Percentiles rank a stretch among this genome's conserved stretches.
These are phyloP conservation scores for Calocybe gangraenosa DNA, from an alignment of 768 basidiomycete species.

Conservation along the genomic window DNA sequence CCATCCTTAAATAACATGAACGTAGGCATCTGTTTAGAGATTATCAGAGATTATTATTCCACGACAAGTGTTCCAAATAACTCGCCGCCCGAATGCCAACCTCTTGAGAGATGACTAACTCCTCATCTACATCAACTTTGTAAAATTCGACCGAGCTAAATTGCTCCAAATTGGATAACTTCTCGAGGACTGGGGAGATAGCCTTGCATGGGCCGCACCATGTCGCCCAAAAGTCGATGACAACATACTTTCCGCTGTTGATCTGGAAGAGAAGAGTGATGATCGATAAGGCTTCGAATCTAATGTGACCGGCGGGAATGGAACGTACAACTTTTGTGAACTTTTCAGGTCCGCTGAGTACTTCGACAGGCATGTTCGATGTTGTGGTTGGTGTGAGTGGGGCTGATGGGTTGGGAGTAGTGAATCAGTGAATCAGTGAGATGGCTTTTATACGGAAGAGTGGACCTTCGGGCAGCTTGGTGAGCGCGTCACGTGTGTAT, in stretches of 20 bases:
- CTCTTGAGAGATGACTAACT: conserved; percentile 48
- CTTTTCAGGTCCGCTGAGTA: conserved; percentile 28
- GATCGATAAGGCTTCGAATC: not conserved
- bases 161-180: conserved; percentile 40
- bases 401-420: not conserved
- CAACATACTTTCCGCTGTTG: conserved; percentile 37
- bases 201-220: conserved; percentile 73
- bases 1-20: conserved; percentile 25
- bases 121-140: conserved; percentile 71
- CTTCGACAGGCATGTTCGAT: conserved; percentile 33
- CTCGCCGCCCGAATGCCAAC: conserved; percentile 20
- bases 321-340: conserved; percentile 43
- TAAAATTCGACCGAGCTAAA: conserved; percentile 48
- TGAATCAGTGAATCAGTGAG: not conserved
- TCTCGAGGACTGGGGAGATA: conserved; percentile 65
- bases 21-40: conserved; percentile 31
- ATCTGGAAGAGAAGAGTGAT: conserved; percentile 28
- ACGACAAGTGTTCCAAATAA: not conserved
- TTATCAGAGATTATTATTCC: not conserved
- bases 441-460: conserved; percentile 8
- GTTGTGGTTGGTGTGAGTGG: conserved; percentile 2
- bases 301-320: not conserved
- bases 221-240: conserved; percentile 75
- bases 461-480: conserved; percentile 9
- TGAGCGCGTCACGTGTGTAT: conserved; percentile 17